These are phyloP conservation scores for Heliamphora pulchella DNA, from an alignment of 179 eudicot genomes.

Conservation along the genomic window DNA sequence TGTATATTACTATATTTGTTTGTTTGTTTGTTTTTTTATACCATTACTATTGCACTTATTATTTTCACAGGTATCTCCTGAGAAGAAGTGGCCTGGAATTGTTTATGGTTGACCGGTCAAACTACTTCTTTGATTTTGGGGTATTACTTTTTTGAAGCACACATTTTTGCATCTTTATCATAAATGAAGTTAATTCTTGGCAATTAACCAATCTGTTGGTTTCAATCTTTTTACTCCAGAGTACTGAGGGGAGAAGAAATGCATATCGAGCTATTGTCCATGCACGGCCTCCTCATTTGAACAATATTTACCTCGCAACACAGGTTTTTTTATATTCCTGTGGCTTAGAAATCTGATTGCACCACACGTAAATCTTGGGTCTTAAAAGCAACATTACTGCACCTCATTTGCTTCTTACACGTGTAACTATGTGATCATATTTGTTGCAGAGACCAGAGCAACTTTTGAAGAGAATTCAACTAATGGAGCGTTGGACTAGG, in stretches of 20 bases:
- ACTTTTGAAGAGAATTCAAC: constrained; percentile 87
- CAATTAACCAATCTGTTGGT: constrained; percentile 15
- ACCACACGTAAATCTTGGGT: neutral
- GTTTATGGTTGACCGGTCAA: constrained; percentile 94
- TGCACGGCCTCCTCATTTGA: constrained; percentile 88
- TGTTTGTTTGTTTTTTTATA: neutral
- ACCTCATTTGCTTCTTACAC: neutral
- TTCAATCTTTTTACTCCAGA: constrained; percentile 36
- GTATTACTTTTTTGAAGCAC: constrained; percentile 33
- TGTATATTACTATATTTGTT: neutral
- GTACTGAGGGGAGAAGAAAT: constrained; percentile 70
- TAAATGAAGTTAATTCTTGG: constrained; percentile 12
- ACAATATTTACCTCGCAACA: constrained; percentile 88
- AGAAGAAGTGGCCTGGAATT: constrained; percentile 96
- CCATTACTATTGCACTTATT: constrained; percentile 1
- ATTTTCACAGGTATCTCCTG: constrained; percentile 71
- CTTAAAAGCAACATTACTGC: constrained; percentile 5
- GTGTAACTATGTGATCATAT: constrained; percentile 4
- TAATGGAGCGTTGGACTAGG: constrained; percentile 99
- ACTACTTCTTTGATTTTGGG: constrained; percentile 95
- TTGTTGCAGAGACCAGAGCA: constrained; percentile 78
- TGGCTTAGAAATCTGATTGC: constrained; percentile 5
- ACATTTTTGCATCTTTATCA: constrained; percentile 4
- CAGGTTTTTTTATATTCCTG: constrained; percentile 49
- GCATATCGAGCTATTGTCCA: constrained; percentile 95